Evolutionary conservation across 2,329 filamentous ascomycete genomes (phyloP), one percentile per base, ranked within the genome.

Genomic region (Ophiostoma populinum): DNA sequence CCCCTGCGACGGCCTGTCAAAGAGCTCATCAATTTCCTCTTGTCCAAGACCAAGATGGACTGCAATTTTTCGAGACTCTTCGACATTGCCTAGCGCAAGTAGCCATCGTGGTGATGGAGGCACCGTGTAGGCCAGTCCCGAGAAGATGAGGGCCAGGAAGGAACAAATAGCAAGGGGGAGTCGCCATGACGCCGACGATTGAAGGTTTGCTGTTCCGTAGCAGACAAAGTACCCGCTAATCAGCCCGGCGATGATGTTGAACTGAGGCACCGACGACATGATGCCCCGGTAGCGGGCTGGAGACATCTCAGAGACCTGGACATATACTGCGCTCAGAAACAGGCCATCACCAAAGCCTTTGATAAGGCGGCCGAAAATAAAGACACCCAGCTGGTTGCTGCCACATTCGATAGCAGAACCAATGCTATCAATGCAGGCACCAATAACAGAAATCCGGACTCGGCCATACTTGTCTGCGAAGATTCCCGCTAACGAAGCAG

Each of bases 391-490:
- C 7, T 22, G 8, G 2, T 19, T 19, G 19, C 30, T 32, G 19
- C 30, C 30, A 12, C 30, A 32, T 20, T 22, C 21, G 10, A 32
- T 32, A 4, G 30, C 30, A 12, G 30, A n/a, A 6, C 30, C 30
- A 24, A 32, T 10, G 3, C 30, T 20, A 13, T 32, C 30, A 13
- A 32, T 32, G 30, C 19, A 32, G 15, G 30, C 20, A 12, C 30
- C 30, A 10, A 15, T 15, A 10, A 32, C 12, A 7, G 30, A 21
- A 19, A 32, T 32, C 3, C 30, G 15, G n/a, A 32, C 30, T 5
- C 30, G 30, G 9, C 30, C 30, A 10, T 32, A 32, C 7, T 32
- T 32, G 20, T 32, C 30, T 5, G 30, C 30, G n/a, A 32, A 10
- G 8, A 32, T 15, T n/a, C 30, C 30, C 13, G 30, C 30, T 6